Evolutionary conservation across 192 early-diverging fungal species (phyloP), one percentile per base, ranked within the genome.

Genomic region (Coemansia sp.): DNA sequence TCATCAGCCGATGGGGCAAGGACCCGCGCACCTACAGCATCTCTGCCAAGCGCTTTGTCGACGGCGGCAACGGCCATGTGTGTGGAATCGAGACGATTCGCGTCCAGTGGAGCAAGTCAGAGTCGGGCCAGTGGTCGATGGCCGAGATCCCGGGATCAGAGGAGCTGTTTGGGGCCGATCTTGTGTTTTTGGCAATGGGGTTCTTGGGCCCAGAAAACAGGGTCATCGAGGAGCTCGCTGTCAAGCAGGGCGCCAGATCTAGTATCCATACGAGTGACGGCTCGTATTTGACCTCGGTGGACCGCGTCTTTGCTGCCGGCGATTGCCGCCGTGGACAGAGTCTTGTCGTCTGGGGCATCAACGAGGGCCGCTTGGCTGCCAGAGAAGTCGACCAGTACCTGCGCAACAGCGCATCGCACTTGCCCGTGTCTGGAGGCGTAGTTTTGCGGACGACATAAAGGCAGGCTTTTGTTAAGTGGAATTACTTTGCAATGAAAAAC

Each of bases 341-440:
- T 32, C 77, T 99, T 53, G 93, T 99, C 67, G 97, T 99, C 33
- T 95, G 93, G 93, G 97, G 91, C 68, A 97, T 99, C 77, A 96
- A 95, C 74, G 97, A 99, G 76, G 97, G 97, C 46, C 86, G 97
- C 42, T 88, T 94, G 82, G 89, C 90, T 46, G 97, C 97, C 9
- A 85, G 95, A 33, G 93, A 97, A 72, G 84, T 97, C 24, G 97
- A 99, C 68, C 63, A 88, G 58, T 86, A 80, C 72, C 71, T 99
- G 67, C 86, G 85, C 72, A 90, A 88, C 57, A 22, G 33, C 8
- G 83, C 83, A 64, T 96, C 93, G 21, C 78, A 86, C 14, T 65
- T 98, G 70, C 95, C 95, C 5, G 89, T 94, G 14, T 80, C 88
- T 3, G 97, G 97, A 46, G 97, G 97, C 61, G 81, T 98, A 21